Base-by-base conservation (phyloP, 352 stramenopile genomes). In the Pythium dissotocum region DNA sequence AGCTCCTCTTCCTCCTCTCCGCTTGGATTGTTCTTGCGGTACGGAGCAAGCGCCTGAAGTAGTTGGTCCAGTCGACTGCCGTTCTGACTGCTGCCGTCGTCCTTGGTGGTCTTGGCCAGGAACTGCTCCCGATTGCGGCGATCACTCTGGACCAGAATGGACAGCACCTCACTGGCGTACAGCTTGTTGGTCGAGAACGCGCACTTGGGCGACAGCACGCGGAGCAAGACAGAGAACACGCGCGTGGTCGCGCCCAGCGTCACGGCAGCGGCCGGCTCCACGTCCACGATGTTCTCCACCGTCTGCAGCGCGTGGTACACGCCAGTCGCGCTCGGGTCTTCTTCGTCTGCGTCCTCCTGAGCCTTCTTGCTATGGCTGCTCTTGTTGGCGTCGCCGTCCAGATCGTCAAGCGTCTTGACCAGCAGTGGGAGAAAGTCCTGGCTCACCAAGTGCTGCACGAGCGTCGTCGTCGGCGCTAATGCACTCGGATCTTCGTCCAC, bases 1-100 rank as follows among this genome's bases (percentile, higher is more conserved):
- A 89, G 89, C 78, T 98, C 93, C 69, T 94, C 83, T 70, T 97
- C 87, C 28, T 92, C 75, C 35, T 77, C 65, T 21, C 51, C 48
- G 6, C 57, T 38, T 7, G 90, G 87, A 63, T 96, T 80, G 14
- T 70, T 72, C 58, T 94, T 94, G 12, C 90, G 75, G 76, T 91
- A 97, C 30, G 69, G 61, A 21, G 87, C 87, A 33, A 96, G 76
- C 14, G 79, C 78, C 75, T 95, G 83, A 10, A 98, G 75, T 16
- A 98, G 68, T 13, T 71, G 63, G 71, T 98, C 93, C 46, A 98
- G 83, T 10, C 85, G 87, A 66, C 96, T 78, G 18, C 78, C 57
- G 6, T 55, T 44, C 13, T 48, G 46, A 32, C 70, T 51, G 49
- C 26, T 5, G 14, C 49, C 13, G 9, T 36, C 28, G 26, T 10